Evolutionary conservation across 495 filamentous ascomycete genomes (phyloP), one percentile per base, ranked within the genome.

Genomic region (Aspergillus saccharolyticus): DNA sequence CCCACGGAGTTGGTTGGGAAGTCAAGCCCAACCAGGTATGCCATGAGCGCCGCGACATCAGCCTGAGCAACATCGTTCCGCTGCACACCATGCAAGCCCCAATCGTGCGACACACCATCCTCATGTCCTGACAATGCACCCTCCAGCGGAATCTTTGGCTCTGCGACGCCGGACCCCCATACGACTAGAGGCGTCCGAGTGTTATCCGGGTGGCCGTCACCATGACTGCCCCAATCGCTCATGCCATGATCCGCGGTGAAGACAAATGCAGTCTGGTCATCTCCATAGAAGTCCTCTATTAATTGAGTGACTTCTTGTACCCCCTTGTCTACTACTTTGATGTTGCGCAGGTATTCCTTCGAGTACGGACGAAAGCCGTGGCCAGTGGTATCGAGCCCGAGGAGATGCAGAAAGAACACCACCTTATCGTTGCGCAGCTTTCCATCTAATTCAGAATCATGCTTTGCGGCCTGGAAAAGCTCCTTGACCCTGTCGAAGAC

Each of bases 211-310:
- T 99, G 94, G 19, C 94, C 94, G 68, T 99, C 94, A 44, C 94
- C 94, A 66, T 99, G 94, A 59, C 90, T 96, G 14, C 94, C 94
- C 88, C 89, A 96, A 73, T 99, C 95, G 66, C 89, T 96, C 93
- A 99, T 99, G 12, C 94, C 94, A 74, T 99, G 94, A 63, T 99
- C 94, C 2, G 94, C 94, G 10, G 95, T 99, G 69, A 99, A 99
- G 15, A 99, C 84, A 66, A 89, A 99, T 1, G 95, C 90, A 0
- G 95, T 97, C 73, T 94, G 86, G 14, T 80, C 88, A 67, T 99
- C 95, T n/a, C 70, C 78, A 64, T 96, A 99, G 68, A 97, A 99
- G 22, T 91, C 83, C 14, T 94, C 85, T 42, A 97, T 84, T 42
- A 97, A 65, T 57, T 86, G 80, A 16, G 87, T 85, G 44, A 96